Evolutionary conservation across 768 basidiomycete genomes (phyloP), one percentile per base, ranked within the genome.

Genomic region (Porphyrellus cyaneotinctus): DNA sequence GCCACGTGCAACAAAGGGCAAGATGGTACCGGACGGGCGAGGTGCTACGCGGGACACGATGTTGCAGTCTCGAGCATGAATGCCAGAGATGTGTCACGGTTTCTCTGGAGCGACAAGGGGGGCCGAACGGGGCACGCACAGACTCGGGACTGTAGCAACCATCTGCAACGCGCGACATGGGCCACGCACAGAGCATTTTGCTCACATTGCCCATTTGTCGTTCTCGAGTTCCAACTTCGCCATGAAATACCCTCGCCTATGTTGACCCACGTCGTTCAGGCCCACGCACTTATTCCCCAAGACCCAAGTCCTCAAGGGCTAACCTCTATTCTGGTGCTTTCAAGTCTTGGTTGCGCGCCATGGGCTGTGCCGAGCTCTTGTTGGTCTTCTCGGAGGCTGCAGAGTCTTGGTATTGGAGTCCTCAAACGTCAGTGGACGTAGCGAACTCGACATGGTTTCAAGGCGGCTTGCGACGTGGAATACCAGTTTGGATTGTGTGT

Each of bases 381-480:
- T 61, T 51, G 49, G 59, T 58, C 60, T 53, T 39, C 44, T 43
- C 37, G 42, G 35, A 60, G 53, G 53, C 43, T 39, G 43, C 43
- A 54, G 67, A 54, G 51, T 43, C 51, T 57, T 51, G 56, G 62
- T 60, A 73, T 60, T 51, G 74, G 72, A 72, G 73, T 69, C 69
- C 75, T 73, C 58, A 82, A 82, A 74, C 73, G 78, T 70, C 69
- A 73, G 70, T 67, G 69, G 58, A 69, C 78, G 76, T 78, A 74
- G 72, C 73, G 65, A 79, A 78, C 78, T 63, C 64, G 65, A 62
- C 77, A 75, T 82, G 81, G 81, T 79, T 76, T 72, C 73, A 69
- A 38, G 68, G 64, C 64, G 65, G 59, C 31, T 63, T 61, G 70
- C 58, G 49, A 52, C 17, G 47, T 57, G 66, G 67, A 64, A 45